These are phyloP conservation scores for Trifolium repens DNA, from an alignment of 306 rosid genomes.

Conservation along the genomic window DNA sequence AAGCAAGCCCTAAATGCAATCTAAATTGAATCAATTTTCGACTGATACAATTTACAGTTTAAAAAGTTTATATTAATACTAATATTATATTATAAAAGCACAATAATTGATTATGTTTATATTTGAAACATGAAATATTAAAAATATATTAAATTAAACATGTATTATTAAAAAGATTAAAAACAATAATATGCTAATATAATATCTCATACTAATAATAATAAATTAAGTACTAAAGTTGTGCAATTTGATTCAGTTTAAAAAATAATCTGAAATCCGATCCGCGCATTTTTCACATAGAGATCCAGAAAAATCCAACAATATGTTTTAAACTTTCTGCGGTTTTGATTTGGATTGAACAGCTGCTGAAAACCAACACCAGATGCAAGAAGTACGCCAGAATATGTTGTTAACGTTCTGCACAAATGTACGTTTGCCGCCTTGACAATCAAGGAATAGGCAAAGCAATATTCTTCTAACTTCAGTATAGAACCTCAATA, in stretches of 20 bases:
- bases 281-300: not conserved
- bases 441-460: conserved; percentile 40
- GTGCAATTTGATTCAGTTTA: not conserved
- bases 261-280: not conserved
- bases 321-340: not conserved
- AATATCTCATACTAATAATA: too few species aligned
- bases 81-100: too few species aligned
- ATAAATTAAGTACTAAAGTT: not conserved
- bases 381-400: conserved; percentile 15
- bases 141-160: too few species aligned
- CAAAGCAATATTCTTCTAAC: conserved; percentile 28
- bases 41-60: too few species aligned
- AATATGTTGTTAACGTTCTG: conserved; percentile 36
- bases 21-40: too few species aligned
- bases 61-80: too few species aligned
- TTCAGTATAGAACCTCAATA: not conserved
- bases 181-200: too few species aligned
- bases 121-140: too few species aligned
- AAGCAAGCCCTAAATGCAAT: too few species aligned
- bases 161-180: too few species aligned
- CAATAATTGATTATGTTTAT: too few species aligned
- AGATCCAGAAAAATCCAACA: not conserved
- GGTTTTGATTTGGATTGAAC: not conserved
- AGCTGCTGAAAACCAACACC: not conserved
- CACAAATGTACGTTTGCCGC: conserved; percentile 43